phyloP scores from a whole-genome alignment of 1,284 basidiomycete species.

The Dichomitus squalens region DNA sequence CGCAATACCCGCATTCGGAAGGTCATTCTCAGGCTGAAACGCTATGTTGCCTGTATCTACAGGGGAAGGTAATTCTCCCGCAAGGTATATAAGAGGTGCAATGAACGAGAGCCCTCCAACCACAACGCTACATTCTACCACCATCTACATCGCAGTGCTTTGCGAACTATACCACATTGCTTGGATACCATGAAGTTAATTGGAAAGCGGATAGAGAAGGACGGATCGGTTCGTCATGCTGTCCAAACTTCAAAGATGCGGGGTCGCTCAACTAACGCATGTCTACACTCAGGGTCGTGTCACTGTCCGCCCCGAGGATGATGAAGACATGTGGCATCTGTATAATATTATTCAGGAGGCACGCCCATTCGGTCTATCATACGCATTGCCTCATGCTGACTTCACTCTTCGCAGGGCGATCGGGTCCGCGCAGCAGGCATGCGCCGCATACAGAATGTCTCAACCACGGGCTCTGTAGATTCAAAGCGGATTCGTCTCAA shows the following conservation, averaged over 20 bases:
- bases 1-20: constrained; percentile 6
- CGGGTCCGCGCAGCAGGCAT: constrained; percentile 88
- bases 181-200: constrained; percentile 69
- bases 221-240: constrained; percentile 61
- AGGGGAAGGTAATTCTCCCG: too few relatives aligned
- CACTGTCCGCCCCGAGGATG: constrained; percentile 89
- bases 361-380: not conserved
- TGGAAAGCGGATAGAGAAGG: constrained; percentile 77
- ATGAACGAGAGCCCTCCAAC: not conserved
- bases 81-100: not conserved
- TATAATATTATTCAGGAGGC: constrained; percentile 92
- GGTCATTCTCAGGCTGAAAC: constrained; percentile 16
- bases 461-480: constrained; percentile 91
- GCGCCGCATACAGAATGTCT: constrained; percentile 80
- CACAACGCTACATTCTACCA: not conserved
- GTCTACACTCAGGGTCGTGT: constrained; percentile 74
- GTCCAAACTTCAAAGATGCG: constrained; percentile 1
- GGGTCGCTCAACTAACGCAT: not conserved
- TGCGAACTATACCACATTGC: not conserved
- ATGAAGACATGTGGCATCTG: constrained; percentile 99
- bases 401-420: constrained; percentile 62
- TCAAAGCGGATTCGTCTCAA: constrained; percentile 87
- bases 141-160: not conserved
- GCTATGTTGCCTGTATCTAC: too few relatives aligned
- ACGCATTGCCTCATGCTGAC: not conserved